phyloP scores from a whole-genome alignment of 2,329 filamentous ascomycete species.

The Fusarium multiceps region DNA sequence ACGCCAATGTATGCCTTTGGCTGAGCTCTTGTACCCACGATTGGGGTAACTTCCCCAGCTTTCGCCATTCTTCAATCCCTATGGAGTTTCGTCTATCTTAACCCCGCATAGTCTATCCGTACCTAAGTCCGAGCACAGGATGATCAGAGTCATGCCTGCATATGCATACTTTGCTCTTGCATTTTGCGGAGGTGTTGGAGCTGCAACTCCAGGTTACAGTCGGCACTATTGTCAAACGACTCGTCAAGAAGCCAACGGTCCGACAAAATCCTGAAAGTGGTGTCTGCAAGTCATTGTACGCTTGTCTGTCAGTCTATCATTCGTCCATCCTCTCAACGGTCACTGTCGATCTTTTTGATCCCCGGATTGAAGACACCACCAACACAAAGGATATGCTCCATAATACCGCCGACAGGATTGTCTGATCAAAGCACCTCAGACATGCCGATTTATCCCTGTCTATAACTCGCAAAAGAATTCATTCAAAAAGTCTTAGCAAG shows the following conservation, averaged over 20 bases:
- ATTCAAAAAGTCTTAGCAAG: neutral
- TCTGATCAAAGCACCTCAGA: neutral
- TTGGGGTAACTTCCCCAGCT: neutral
- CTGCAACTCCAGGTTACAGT: constrained; percentile 1
- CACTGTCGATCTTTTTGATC: neutral
- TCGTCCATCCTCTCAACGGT: constrained; percentile 3
- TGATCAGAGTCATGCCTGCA: neutral
- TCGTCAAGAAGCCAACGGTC: constrained; percentile 9
- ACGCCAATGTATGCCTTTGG: neutral
- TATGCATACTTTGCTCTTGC: neutral
- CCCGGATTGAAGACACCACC: neutral
- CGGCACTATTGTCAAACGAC: neutral
- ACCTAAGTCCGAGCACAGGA: neutral
- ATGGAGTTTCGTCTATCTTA: neutral
- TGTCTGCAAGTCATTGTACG: neutral
- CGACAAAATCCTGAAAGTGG: constrained; percentile 1
- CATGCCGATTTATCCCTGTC: constrained; percentile 2
- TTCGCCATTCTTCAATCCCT: neutral
- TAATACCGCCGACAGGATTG: constrained; percentile 21
- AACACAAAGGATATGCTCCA: constrained; percentile 3
- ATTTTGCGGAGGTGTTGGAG: constrained; percentile 5
- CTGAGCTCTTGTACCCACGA: neutral
- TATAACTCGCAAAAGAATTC: neutral
- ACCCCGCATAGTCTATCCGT: neutral
- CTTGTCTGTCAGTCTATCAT: neutral